Evolutionary conservation across 306 rosid genomes (phyloP), one percentile per base, ranked within the genome.

Genomic region (Trifolium dubium): DNA sequence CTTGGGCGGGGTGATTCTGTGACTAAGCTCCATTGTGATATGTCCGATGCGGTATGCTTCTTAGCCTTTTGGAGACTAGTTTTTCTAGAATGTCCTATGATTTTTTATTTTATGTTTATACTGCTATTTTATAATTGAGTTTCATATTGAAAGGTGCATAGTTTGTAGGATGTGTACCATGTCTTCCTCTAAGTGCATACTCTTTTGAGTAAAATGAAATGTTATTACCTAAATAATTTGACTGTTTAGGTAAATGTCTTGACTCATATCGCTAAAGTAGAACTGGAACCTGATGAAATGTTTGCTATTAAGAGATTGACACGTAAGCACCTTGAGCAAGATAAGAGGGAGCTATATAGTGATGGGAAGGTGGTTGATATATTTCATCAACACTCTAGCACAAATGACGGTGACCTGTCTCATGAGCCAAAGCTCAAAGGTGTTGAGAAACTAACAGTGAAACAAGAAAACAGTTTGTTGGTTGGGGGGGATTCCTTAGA

Each of bases 161-260:
- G 56, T 67, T n/a, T 63, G 62, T 54, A 14, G 64, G 56, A 34
- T 18, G 51, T 39, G 54, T 30, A 5, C 9, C 30, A 30, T 69
- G 39, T 29, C 34, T 28, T 15, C 64, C 12, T 32, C 2, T 8
- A 7, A 31, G 19, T 51, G 34, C 46, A 3, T 34, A n/a, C 34
- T 71, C 53, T 54, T 30, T 11, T 29, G 67, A 69, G 19, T 29
- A 13, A 43, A 67, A 12, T 76, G 39, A 49, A 8, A 32, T 10
- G 37, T 6, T 15, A 54, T 56, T 40, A 15, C 30, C 11, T 40
- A 10, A 10, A 3, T 50, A 3, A 40, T 19, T 64, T 81, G 46
- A 3, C 9, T 64, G 10, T 79, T 31, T 31, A 93, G 97, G 92
- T 93, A 40, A 88, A 93, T 84, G 79, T 91, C 65, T 79, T 93